These are phyloP conservation scores for Eimeria sp. DNA, from an alignment of 169 alveolate genomes.

Conservation along the genomic window DNA sequence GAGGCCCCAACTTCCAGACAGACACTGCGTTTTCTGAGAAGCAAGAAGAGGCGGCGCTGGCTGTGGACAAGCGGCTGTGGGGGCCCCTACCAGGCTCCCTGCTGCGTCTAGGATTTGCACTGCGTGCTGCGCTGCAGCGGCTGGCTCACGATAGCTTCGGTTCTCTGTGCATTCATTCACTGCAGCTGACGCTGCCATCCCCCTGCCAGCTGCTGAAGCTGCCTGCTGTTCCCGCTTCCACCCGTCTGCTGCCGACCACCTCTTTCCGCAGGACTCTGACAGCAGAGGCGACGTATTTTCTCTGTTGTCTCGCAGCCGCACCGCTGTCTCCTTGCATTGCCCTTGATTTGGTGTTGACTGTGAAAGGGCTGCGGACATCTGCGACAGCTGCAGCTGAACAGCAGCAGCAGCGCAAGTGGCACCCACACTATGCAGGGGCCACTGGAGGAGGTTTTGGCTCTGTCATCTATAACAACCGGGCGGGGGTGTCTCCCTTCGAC, in stretches of 20 bases:
- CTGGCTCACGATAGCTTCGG: constrained; percentile 32
- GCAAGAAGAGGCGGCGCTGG: constrained; percentile 6
- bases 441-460: not conserved
- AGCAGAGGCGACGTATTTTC: constrained; percentile 24
- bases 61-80: constrained; percentile 56
- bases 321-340: constrained; percentile 52
- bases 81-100: constrained; percentile 43
- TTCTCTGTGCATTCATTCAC: constrained; percentile 68
- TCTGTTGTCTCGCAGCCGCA: constrained; percentile 54
- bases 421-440: not conserved
- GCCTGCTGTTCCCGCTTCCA: constrained; percentile 61
- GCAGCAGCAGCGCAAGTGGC: constrained; percentile 24
- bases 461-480: not conserved
- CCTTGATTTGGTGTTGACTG: constrained; percentile 16
- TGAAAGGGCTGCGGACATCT: not conserved
- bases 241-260: constrained; percentile 36
- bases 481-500: not conserved
- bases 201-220: constrained; percentile 57
- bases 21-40: not conserved
- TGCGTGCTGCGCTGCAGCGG: constrained; percentile 37
- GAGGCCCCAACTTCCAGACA: not conserved
- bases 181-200: constrained; percentile 71
- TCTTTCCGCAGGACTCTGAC: constrained; percentile 29
- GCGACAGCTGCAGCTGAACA: not conserved
- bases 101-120: constrained; percentile 34